Conservation (phyloP, 345 rosid genomes). For the Dimocarpus longan region DNA sequence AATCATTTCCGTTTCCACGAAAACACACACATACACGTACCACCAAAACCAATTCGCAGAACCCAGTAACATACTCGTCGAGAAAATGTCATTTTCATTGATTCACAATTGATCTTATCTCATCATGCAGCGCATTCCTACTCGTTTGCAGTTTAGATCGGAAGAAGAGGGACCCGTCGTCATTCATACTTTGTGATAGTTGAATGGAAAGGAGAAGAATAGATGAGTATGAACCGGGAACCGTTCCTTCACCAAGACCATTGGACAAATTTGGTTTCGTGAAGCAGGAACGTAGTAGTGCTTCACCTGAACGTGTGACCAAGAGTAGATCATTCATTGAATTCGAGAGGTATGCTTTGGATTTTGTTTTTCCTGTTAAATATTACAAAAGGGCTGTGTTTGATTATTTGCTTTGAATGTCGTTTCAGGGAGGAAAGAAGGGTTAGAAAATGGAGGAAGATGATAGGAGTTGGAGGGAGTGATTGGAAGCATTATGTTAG, state of each 20-base stretch:
- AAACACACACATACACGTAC: no score
- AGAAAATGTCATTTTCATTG: no score
- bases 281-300: conserved; percentile 60
- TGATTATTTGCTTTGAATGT: conserved; percentile 21
- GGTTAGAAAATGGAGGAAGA: conserved; percentile 94
- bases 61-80: no score
- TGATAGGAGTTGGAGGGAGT: conserved; percentile 96
- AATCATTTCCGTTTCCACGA: no score
- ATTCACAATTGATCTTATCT: no score
- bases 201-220: conserved; percentile 65
- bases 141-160: not conserved
- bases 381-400: not conserved
- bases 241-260: conserved; percentile 57
- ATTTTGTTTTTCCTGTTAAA: not conserved
- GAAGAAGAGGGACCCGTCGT: not conserved
- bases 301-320: conserved; percentile 45
- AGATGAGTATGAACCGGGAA: conserved; percentile 69
- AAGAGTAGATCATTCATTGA: conserved; percentile 55
- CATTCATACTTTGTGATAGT: conserved; percentile 33
- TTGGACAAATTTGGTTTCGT: conserved; percentile 80
- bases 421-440: conserved; percentile 79
- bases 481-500: conserved; percentile 93
- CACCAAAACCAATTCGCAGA: no score
- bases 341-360: conserved; percentile 49
- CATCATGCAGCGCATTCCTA: no score